Evolutionary conservation across 1,284 basidiomycete species (phyloP), one percentile per base, ranked within the genome.

Genomic region (Tilletia caries): DNA sequence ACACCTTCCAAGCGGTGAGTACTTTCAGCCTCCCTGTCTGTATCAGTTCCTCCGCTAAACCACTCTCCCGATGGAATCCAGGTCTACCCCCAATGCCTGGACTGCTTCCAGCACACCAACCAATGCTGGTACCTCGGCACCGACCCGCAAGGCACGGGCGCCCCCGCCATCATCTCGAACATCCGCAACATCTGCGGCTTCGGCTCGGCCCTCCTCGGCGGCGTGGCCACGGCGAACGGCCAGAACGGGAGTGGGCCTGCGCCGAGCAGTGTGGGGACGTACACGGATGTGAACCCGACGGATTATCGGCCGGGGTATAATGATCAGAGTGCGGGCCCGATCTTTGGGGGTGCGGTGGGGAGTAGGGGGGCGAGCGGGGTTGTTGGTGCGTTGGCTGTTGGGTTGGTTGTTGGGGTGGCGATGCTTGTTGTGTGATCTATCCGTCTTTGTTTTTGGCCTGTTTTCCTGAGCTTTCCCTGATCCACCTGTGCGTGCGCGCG

Each of bases 71-170:
- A n/a, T n/a, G n/a, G n/a, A n/a, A n/a, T n/a, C n/a, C 48, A 50
- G 48, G 48, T 50, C 15, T 90, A 87, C 78, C 89, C 89, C 37
- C 89, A 90, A 84, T 91, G 89, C 75, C 87, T 88, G 32, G 89
- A 90, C 76, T 90, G 89, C 66, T 79, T 79, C 72, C 77, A 79
- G 64, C 67, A 73, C 41, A 79, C 77, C 0, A 54, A 79, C 46
- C 76, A 77, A 68, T 66, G 65, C 68, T 54, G 54, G 65, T 66
- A 44, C 23, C 43, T 66, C 10, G 77, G 77, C 18, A 79, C 78
- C 1, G 78, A 79, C 48, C 75, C 78, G 0, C 58, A 76, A 64
- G 78, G 76, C 0, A 79, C 78, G 2, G 78, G 77, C 5, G 78
- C 78, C n/a, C 37, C 43, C 20, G 66, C 67, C 20, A 65, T 78